phyloP scores from a whole-genome alignment of 1,284 basidiomycete species.

The Psilocybe mexicana region DNA sequence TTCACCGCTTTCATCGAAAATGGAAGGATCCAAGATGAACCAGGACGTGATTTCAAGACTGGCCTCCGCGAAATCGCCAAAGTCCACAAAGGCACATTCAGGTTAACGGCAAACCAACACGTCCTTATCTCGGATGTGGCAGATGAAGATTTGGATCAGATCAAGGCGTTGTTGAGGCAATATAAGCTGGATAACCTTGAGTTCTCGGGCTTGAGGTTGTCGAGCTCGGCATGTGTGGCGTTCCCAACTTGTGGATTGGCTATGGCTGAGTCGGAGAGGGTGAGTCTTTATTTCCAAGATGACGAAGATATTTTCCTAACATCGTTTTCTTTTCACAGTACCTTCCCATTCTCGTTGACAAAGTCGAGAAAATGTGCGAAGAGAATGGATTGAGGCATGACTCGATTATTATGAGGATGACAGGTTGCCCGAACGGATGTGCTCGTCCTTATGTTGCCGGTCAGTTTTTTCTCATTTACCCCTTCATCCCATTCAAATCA shows the following conservation, averaged over 20 bases:
- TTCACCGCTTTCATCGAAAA: conserved; percentile 98
- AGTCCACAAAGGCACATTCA: conserved; percentile 92
- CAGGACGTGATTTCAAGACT: conserved; percentile 89
- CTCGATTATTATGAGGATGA: conserved; percentile 98
- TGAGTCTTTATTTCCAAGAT: conserved; percentile 28
- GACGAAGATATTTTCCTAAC: background rate
- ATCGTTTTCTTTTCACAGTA: conserved; percentile 51
- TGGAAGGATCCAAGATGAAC: conserved; percentile 93
- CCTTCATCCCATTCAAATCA: background rate
- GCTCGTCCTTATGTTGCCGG: conserved; percentile 93
- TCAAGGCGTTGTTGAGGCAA: conserved; percentile 81
- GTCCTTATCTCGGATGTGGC: conserved; percentile 86
- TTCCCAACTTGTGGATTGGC: conserved; percentile 88
- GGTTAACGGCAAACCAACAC: conserved; percentile 96
- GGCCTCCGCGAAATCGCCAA: conserved; percentile 92
- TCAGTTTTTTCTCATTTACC: conserved; percentile 31
- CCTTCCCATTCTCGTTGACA: conserved; percentile 92
- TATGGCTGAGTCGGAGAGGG: conserved; percentile 42
- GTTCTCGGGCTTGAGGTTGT: conserved; percentile 80
- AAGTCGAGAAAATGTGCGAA: conserved; percentile 94
- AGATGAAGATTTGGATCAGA: conserved; percentile 69
- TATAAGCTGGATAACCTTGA: conserved; percentile 92
- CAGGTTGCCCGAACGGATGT: conserved; percentile 93
- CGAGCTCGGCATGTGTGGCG: conserved; percentile 93
- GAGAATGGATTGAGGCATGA: conserved; percentile 91